Base-by-base conservation (phyloP, 495 filamentous ascomycete genomes). In the Talaromyces stipitatus region DNA sequence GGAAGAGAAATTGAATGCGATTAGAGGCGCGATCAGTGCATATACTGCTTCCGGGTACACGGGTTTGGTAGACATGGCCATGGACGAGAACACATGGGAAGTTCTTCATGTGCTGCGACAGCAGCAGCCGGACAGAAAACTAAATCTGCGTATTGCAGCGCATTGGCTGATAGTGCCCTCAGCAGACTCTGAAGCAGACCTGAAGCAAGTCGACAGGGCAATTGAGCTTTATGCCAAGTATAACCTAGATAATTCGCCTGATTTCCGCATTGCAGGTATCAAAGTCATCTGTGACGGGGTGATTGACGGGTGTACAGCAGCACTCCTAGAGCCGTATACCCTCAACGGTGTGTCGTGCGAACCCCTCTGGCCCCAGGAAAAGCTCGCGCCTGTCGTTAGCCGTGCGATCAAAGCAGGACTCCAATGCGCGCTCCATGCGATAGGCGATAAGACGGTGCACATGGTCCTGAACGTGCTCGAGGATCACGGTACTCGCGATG, bases 201-300 rank as follows among this genome's bases (percentile, higher is more conserved):
- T 82, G 3, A 60, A 62, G 28, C 78, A 83, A 58, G 78, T 88
- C 0, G 81, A 86, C 28, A 74, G 79, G 10, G 85, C 85, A 0
- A 80, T 82, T 41, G 81, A 80, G 58, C 64, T 87, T 2, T 70
- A 73, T 16, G 48, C 58, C 9, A 50, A 76, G 51, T 82, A 72
- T 61, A 81, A 79, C 52, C 65, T 68, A 2, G 11, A 59, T 0
- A 79, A 72, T 1, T 73, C 67, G 14, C 82, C 79, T 0, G 75
- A 81, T 43, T 82, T 83, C 50, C 70, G 80, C 27, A 68, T 88
- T 14, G 76, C 80, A 1, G 85, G 85, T n/a, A 79, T 87, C 61
- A 88, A 88, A 59, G 69, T 88, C 20, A 87, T 88, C 43, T 83
- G 82, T 56, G 85, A 88, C 55, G 85, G 85, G 1, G 81, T 86